These are phyloP conservation scores for Pseudogymnoascus sp. DNA, from an alignment of 2,329 filamentous ascomycete species.

Conservation along the genomic window DNA sequence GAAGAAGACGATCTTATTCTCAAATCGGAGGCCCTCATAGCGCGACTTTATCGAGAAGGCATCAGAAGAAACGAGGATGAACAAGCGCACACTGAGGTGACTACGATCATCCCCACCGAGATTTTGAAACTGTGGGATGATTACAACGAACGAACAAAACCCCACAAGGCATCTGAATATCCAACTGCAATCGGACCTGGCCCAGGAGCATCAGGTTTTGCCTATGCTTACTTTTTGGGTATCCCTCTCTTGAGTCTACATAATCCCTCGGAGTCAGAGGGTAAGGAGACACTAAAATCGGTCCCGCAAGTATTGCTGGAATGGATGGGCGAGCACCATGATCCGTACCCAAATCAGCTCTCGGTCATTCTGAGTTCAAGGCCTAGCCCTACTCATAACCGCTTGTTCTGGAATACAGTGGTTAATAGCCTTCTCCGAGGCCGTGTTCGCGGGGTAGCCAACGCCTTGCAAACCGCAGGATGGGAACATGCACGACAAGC, in stretches of 20 bases:
- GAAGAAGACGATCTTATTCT: constrained; percentile 70
- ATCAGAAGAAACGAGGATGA: constrained; percentile 51
- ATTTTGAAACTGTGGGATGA: constrained; percentile 52
- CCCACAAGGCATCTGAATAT: constrained; percentile 47
- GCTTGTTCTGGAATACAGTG: constrained; percentile 80
- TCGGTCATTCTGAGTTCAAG: constrained; percentile 56
- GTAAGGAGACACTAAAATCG: constrained; percentile 36
- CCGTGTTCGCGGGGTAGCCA: constrained; percentile 59
- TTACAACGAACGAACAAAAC: constrained; percentile 40
- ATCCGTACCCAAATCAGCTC: constrained; percentile 62
- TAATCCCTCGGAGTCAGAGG: constrained; percentile 45
- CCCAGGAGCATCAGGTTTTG: constrained; percentile 54
- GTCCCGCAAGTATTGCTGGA: constrained; percentile 74
- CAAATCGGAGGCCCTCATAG: constrained; percentile 66
- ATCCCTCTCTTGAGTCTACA: constrained; percentile 72
- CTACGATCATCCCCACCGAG: constrained; percentile 48
- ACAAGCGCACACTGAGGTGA: constrained; percentile 49
- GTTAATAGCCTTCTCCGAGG: constrained; percentile 70
- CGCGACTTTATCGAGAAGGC: constrained; percentile 57
- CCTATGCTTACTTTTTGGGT: constrained; percentile 74
- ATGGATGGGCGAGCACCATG: constrained; percentile 74
- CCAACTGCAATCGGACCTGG: constrained; percentile 60
- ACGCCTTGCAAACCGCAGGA: constrained; percentile 65
- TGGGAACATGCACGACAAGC: constrained; percentile 69
- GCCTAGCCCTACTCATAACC: constrained; percentile 70